Conservation (phyloP, 306 rosid species). For the Glycine soja region DNA sequence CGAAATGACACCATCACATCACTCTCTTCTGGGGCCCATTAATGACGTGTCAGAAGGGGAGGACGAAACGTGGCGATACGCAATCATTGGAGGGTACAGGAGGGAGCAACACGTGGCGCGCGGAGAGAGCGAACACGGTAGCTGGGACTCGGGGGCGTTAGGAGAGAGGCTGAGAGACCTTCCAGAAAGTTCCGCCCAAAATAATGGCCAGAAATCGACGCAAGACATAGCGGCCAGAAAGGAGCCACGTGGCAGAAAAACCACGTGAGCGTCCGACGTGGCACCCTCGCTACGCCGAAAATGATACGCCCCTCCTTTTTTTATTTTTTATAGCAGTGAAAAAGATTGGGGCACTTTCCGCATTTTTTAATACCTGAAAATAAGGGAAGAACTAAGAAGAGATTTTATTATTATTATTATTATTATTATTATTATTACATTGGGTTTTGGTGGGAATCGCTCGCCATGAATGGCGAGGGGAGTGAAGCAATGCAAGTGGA, state of each 20-base stretch:
- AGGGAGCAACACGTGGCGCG: conserved; percentile 50
- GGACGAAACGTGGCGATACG: conserved; percentile 11
- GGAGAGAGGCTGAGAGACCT: conserved; percentile 28
- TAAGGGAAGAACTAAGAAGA: too few relatives aligned
- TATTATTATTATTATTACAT: too few relatives aligned
- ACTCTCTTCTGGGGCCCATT: not conserved
- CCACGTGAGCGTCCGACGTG: conserved; percentile 73
- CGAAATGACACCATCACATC: not conserved
- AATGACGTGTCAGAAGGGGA: not conserved
- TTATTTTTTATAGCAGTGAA: conserved; percentile 40
- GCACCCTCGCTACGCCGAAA: conserved; percentile 57
- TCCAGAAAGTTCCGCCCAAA: conserved; percentile 71
- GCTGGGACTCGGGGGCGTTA: not conserved
- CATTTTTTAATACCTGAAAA: not conserved
- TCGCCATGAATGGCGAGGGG: conserved; percentile 64
- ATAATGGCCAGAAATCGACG: conserved; percentile 55
- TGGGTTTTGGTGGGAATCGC: not conserved
- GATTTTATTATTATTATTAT: not conserved
- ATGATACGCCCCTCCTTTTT: conserved; percentile 57
- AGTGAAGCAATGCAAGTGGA: conserved; percentile 46
- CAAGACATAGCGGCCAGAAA: conserved; percentile 47
- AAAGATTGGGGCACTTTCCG: conserved; percentile 18
- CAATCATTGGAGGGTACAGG: conserved; percentile 51
- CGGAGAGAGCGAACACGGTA: conserved; percentile 34
- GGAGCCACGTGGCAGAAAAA: conserved; percentile 50